phyloP scores from a whole-genome alignment of 306 rosid species.

The Gynostemma pentaphyllum region DNA sequence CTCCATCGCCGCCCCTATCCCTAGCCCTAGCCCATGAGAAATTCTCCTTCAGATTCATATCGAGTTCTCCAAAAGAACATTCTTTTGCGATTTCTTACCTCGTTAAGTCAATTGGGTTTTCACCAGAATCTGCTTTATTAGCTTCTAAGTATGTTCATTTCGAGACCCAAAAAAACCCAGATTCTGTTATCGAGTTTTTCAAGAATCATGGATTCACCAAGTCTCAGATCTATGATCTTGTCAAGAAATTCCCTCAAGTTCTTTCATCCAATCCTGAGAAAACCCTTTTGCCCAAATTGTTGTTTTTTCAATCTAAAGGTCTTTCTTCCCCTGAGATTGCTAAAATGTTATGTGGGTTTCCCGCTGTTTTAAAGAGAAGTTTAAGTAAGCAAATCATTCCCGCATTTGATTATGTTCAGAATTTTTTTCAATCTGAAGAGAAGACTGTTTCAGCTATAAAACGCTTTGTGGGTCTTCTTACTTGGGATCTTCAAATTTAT shows the following conservation, averaged over 20 bases:
- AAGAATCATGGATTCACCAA: slow-evolving; percentile 18
- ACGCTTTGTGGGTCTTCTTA: no score
- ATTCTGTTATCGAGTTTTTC: slow-evolving; percentile 20
- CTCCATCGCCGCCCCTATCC: not conserved
- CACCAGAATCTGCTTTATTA: slow-evolving; percentile 12
- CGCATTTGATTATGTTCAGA: slow-evolving; percentile 13
- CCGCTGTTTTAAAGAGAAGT: not conserved
- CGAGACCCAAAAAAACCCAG: not conserved
- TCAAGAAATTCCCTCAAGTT: not conserved
- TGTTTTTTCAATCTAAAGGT: slow-evolving; percentile 25
- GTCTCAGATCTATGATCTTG: slow-evolving; percentile 15
- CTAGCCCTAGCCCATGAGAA: not conserved
- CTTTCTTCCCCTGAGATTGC: slow-evolving; percentile 18
- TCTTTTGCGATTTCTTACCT: no score
- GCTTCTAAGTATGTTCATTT: slow-evolving; percentile 5
- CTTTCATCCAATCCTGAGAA: slow-evolving; percentile 20
- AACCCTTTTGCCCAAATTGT: slow-evolving; percentile 31
- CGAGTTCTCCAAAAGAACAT: not conserved
- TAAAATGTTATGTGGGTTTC: not conserved
- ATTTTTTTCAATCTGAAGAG: slow-evolving; percentile 13
- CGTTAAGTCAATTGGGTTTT: no score
- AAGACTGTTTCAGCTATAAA: no score
- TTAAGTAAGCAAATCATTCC: slow-evolving; percentile 22
- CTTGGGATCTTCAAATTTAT: no score
- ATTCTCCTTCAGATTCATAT: slow-evolving; percentile 4